Evolutionary conservation across 345 rosid species (phyloP).

Genomic region (Euphorbia peplus): DNA sequence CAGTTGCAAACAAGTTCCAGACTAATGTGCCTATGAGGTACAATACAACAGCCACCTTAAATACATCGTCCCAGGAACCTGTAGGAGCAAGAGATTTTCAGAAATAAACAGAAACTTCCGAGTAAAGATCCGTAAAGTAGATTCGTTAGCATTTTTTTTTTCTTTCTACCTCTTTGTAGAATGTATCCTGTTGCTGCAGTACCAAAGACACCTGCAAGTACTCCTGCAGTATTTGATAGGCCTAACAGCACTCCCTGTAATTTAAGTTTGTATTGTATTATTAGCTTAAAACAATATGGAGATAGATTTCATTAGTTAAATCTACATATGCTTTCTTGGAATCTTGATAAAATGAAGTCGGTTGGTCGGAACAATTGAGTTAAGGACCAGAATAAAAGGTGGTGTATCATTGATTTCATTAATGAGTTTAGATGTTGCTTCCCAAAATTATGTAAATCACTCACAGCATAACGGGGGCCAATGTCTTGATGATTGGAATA

Average conservation of each 20-base stretch:
- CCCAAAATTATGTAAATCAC: slow-evolving; percentile 23
- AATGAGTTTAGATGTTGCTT: background rate
- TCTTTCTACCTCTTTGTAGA: slow-evolving; percentile 64
- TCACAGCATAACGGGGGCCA: slow-evolving; percentile 91
- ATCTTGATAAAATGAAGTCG: background rate
- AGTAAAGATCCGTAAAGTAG: too few relatives aligned
- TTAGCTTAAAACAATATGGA: background rate
- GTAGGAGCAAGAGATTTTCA: slow-evolving; percentile 9
- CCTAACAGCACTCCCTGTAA: slow-evolving; percentile 88
- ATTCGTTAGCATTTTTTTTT: background rate
- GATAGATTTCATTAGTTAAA: background rate
- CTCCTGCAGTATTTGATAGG: slow-evolving; percentile 91
- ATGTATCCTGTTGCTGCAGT: slow-evolving; percentile 96
- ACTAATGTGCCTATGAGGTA: slow-evolving; percentile 79
- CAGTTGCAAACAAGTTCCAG: slow-evolving; percentile 90
- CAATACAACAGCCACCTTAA: slow-evolving; percentile 78
- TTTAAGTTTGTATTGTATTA: slow-evolving; percentile 16
- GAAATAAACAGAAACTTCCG: background rate
- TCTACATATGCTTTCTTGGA: too few relatives aligned
- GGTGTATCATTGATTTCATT: background rate
- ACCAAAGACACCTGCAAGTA: slow-evolving; percentile 93
- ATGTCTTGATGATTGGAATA: slow-evolving; percentile 99
- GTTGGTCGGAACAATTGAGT: background rate
- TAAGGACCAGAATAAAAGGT: background rate
- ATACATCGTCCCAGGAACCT: slow-evolving; percentile 99